Base-by-base conservation (phyloP, 495 filamentous ascomycete species). In the Glarea lozoyensis region DNA sequence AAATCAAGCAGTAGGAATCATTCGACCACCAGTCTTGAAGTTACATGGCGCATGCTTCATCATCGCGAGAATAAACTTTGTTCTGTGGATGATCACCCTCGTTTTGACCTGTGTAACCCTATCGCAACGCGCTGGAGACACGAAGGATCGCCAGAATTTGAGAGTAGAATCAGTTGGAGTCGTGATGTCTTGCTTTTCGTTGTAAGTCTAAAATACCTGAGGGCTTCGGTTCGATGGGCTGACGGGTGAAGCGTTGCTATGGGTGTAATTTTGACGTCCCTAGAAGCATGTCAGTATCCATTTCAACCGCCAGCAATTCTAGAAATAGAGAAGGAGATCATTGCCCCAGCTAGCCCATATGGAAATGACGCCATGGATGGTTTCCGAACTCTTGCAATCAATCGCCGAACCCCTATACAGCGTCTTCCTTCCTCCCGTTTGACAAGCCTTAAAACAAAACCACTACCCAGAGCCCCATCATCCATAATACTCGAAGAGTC, bases 41-140 rank as follows among this genome's bases (percentile, higher is more conserved):
- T 18, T 40, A n/a, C 53, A 49, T 41, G 49, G 38, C 1, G 20
- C 16, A 24, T 46, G 45, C 34, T 40, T 52, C 29, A 43, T 52
- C n/a, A 6, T 45, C 2, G 43, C 47, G 2, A 25, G 49, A 15
- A 16, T 56, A 7, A 15, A 23, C 7, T 19, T 56, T 10, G 17
- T 46, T 9, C n/a, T 32, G 10, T 56, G 49, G 53, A 20, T 40
- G 3, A n/a, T 42, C 2, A 19, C 37, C 23, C 42, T 52, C 13
- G 29, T 56, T 30, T 31, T 34, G 10, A 25, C 47, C 2, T 29
- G 6, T 10, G 44, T 45, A 6, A 33, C 43, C 7, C 13, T 55
- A 1, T 42, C 47, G 18, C 34, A 30, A 23, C 39, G 40, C 10
- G 30, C 31, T 10, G 23, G 33, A 10, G 48, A 44, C 37, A 17